Base-by-base conservation (phyloP, 768 basidiomycete genomes). In the Saitozyma podzolica region DNA sequence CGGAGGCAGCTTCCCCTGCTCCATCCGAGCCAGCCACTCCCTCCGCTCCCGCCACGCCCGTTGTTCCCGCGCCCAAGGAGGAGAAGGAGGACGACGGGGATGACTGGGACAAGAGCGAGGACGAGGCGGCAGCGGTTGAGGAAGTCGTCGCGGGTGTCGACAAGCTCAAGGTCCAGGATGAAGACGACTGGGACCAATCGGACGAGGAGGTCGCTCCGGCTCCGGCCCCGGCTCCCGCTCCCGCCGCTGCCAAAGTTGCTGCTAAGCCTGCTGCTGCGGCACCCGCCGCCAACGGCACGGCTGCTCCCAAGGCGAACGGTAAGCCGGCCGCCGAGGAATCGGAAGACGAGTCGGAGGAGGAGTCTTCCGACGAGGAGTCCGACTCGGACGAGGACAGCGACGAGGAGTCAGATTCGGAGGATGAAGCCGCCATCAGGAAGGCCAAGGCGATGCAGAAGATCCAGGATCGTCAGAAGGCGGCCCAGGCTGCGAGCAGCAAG, bases 401-500 rank as follows among this genome's bases (percentile, higher is more conserved):
- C n/a, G 69, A 70, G 20, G 76, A 75, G 47, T 70, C 74, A 19
- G 74, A 72, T 16, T 84, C 84, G 11, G 87, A 87, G 10, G 88
- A 88, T 58, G 88, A 86, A 50, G 81, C 90, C 75, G 76, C 76
- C 50, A 59, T 64, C 19, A 70, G 73, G 59, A 85, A 89, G 78
- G 83, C 83, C 66, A 95, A 93, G 80, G 88, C 87, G 0, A 89
- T 90, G 66, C 89, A 85, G 17, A 86, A 92, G 50, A 85, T 82
- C 56, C 85, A 86, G 50, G 88, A 92, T 72, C 87, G 89, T 9
- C 89, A 88, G 69, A 87, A 90, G 78, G 89, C 86, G 39, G 94
- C 96, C 13, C 79, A 94, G 62, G 90, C 93, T 48, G 90, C 89
- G 5, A 82, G 91, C 56, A 91, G 82, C 77, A 92, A 90, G 79